A percentile compares a stretch with the other conserved stretches of the same genome.
Evolutionary conservation across 306 rosid genomes (phyloP).

Genomic region (Fragaria ananassa): DNA sequence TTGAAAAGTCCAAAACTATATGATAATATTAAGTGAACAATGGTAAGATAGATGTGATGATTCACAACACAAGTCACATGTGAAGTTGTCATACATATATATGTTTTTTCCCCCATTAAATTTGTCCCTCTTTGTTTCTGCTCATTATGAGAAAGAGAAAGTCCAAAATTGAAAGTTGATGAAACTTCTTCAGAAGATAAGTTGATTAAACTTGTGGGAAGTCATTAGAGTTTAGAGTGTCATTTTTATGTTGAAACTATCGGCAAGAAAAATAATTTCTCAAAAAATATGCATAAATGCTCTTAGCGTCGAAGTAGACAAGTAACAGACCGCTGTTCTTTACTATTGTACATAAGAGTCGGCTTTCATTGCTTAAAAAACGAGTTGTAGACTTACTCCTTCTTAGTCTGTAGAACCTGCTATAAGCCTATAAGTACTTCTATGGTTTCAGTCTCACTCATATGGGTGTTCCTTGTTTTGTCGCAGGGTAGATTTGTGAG

Average conservation of each 20-base stretch:
- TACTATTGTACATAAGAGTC: too few species aligned
- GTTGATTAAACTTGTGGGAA: neutral
- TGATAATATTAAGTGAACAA: neutral
- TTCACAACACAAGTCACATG: neutral
- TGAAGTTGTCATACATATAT: neutral
- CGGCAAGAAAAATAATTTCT: too few species aligned
- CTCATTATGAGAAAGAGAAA: neutral
- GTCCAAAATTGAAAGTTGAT: neutral
- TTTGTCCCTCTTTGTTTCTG: neutral
- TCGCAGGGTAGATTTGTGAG: conserved; percentile 88
- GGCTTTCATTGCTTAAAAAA: too few species aligned
- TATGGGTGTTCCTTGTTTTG: conserved; percentile 18
- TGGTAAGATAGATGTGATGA: neutral
- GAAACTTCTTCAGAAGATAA: neutral
- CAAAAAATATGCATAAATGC: too few species aligned
- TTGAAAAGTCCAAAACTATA: too few species aligned
- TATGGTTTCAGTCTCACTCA: neutral
- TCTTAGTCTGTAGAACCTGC: neutral
- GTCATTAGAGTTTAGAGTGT: neutral
- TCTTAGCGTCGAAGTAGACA: too few species aligned
- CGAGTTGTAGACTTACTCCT: too few species aligned
- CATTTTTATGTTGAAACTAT: too few species aligned
- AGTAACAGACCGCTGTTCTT: too few species aligned
- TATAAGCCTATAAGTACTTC: neutral
- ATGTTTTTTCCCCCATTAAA: neutral